Evolutionary conservation across 2,329 filamentous ascomycete species (phyloP).

Genomic region (Laburnicola sp.): DNA sequence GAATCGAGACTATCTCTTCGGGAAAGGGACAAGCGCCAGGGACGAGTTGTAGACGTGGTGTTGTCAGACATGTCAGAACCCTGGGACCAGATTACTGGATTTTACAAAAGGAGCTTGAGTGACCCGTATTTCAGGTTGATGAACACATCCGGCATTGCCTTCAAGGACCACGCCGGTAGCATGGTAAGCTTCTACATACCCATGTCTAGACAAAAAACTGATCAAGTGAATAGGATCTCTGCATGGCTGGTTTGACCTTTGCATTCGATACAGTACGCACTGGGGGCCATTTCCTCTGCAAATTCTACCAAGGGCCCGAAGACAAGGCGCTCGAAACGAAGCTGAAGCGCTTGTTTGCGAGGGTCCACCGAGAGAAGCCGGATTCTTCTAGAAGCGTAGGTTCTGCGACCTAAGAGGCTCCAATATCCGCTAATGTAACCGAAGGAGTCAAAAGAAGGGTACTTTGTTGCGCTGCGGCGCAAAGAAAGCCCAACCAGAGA

Average conservation of each 20-base stretch:
- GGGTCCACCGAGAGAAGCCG: slow-evolving; percentile 86
- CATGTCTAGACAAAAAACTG: not conserved
- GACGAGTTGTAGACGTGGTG: slow-evolving; percentile 81
- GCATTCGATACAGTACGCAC: slow-evolving; percentile 78
- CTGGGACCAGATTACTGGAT: slow-evolving; percentile 80
- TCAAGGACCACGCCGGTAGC: slow-evolving; percentile 87
- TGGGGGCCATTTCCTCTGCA: slow-evolving; percentile 92
- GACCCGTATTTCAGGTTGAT: slow-evolving; percentile 97
- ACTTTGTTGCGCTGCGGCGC: slow-evolving; percentile 77
- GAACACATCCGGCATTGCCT: slow-evolving; percentile 90
- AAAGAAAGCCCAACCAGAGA: slow-evolving; percentile 57
- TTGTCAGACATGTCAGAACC: slow-evolving; percentile 99
- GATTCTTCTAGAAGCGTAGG: slow-evolving; percentile 81
- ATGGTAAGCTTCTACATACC: slow-evolving; percentile 68
- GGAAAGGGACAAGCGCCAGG: slow-evolving; percentile 46
- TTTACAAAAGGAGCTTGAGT: slow-evolving; percentile 87
- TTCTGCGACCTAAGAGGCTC: not conserved
- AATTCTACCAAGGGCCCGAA: slow-evolving; percentile 91
- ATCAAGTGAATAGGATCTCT: slow-evolving; percentile 71
- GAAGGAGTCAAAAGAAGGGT: slow-evolving; percentile 82
- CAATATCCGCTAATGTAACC: not conserved
- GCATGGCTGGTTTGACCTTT: slow-evolving; percentile 80
- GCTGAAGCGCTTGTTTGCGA: slow-evolving; percentile 75
- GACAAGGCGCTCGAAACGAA: slow-evolving; percentile 77
- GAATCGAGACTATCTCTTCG: slow-evolving; percentile 32